phyloP scores from a whole-genome alignment of 805 yeast species.

The Kodamaea fukazawae region DNA sequence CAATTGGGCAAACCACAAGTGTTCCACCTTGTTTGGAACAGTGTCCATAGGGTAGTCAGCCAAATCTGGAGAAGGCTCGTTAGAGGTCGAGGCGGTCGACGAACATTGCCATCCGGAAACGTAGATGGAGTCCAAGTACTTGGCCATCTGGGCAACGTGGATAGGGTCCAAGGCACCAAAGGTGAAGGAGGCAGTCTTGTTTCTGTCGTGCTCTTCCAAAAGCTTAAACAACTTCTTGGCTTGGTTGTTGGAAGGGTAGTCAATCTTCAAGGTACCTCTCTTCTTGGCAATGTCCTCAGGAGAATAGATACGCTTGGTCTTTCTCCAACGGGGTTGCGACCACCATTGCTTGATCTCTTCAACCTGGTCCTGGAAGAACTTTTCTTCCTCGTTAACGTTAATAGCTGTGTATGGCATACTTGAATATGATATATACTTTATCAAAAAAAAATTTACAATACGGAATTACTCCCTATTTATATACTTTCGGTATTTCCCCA shows the following conservation, averaged over 20 bases:
- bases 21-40: conserved; percentile 97
- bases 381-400: conserved; percentile 60
- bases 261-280: conserved; percentile 74
- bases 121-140: conserved; percentile 86
- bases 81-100: conserved; percentile 94
- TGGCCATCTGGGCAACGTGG: conserved; percentile 95
- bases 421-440: conserved; percentile 2
- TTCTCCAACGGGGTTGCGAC: conserved; percentile 87
- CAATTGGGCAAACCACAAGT: conserved; percentile 91
- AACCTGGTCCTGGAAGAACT: conserved; percentile 63
- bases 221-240: conserved; percentile 77
- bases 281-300: conserved; percentile 87
- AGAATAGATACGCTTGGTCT: conserved; percentile 82
- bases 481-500: conserved; percentile 3
- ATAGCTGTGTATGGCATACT: conserved; percentile 57
- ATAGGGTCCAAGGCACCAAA: conserved; percentile 96
- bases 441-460: not conserved
- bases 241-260: conserved; percentile 74
- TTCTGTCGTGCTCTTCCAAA: conserved; percentile 66
- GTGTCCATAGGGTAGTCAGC: conserved; percentile 99
- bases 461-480: not conserved
- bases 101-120: conserved; percentile 99
- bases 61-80: conserved; percentile 97
- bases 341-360: conserved; percentile 84
- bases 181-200: conserved; percentile 78